Base-by-base conservation (phyloP, 495 filamentous ascomycete species). In the Lepidopterella palustris region DNA sequence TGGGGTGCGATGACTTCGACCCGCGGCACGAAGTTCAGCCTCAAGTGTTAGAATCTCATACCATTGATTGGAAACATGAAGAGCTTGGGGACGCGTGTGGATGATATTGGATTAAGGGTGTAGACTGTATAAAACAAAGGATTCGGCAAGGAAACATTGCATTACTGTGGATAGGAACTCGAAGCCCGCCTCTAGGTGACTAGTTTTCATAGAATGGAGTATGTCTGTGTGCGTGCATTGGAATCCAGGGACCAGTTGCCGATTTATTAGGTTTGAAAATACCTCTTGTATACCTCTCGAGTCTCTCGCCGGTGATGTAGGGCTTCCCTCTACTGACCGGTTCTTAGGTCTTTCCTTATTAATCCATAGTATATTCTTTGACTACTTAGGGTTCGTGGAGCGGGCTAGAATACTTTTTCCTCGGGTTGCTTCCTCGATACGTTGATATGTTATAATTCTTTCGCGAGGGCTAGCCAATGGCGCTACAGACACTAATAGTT, bases 1-100 rank as follows among this genome's bases (percentile, higher is more conserved):
- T 92, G 88, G 88, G 88, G 88, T 65, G 82, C 86, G 5, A 87
- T 82, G 79, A 84, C 78, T 24, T 77, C 75, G 1, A 78, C 85
- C 60, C 78, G 86, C 59, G 77, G 76, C 65, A 40, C 74, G 60
- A 90, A 91, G 78, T 89, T 82, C 71, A 74, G 78, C 61, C 74
- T 81, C 53, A 73, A 76, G 61, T 90, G 87, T 74, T 76, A 75
- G 58, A 61, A 11, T 42, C n/a, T n/a, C n/a, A n/a, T n/a, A n/a
- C n/a, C n/a, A n/a, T n/a, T n/a, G n/a, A 13, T 11, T 42, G 35
- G 3, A 10, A 42, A 42, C 35, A 4, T n/a, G n/a, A 42, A 18
- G 35, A 15, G 35, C 35, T 3, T 42, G 35, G 35, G 35, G 35
- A 15, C 18, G 35, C 13, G 35, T 42, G 35, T 42, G 35, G 35